A percentile compares a stretch with the other conserved stretches of the same genome.
Evolutionary conservation across 306 rosid genomes (phyloP).

Genomic region (Malus sylvestris): DNA sequence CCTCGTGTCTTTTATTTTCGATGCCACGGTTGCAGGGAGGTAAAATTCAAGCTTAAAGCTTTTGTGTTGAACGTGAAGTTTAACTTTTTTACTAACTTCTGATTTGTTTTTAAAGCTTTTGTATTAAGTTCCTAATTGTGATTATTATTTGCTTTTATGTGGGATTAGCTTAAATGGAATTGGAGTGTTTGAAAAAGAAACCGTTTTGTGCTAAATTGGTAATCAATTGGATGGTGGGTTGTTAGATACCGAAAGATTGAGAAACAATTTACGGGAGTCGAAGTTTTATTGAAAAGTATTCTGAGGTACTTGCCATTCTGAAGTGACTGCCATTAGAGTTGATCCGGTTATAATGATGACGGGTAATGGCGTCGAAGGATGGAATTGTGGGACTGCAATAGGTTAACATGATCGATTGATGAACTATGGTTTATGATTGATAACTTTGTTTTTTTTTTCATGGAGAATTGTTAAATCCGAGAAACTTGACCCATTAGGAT

Average conservation of each 20-base stretch:
- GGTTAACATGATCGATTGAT: background rate
- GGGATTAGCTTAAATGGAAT: background rate
- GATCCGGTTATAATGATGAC: background rate
- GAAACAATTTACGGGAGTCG: background rate
- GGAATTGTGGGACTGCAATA: background rate
- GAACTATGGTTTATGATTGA: background rate
- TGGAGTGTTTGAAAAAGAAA: background rate
- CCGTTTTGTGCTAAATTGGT: background rate
- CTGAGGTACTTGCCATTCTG: background rate
- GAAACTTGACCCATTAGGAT: background rate
- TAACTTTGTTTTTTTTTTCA: background rate
- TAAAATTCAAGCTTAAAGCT: constrained; percentile 2
- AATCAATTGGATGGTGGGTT: background rate
- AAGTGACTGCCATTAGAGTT: background rate
- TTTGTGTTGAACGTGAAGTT: background rate
- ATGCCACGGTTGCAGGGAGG: constrained; percentile 92
- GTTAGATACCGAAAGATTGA: background rate
- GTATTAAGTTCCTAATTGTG: background rate
- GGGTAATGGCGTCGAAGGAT: background rate
- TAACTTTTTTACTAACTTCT: background rate
- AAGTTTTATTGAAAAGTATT: background rate
- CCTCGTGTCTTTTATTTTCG: constrained; percentile 69
- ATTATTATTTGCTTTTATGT: background rate
- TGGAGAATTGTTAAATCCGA: background rate
- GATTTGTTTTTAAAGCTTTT: background rate